Base-by-base conservation (phyloP, 1,284 basidiomycete species). In the Trichosporon sp. region DNA sequence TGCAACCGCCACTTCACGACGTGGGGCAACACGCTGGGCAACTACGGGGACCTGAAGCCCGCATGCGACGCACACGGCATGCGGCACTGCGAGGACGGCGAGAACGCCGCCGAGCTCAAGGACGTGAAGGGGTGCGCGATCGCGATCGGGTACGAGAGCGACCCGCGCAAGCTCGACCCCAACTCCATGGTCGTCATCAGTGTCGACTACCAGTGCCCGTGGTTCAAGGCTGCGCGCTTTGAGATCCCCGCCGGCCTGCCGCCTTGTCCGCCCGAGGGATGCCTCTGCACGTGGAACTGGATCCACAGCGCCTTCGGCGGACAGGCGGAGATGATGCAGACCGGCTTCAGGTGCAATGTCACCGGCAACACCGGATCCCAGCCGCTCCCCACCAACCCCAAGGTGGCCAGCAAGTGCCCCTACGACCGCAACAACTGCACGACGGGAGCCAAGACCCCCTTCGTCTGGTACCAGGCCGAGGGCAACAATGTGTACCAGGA, bases 241-340 rank as follows among this genome's bases (percentile, higher is more conserved):
- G n/a, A 38, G n/a, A 40, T 65, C 14, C 64, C 48, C 37, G 56
- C 56, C 14, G 54, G 19, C 7, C 16, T 92, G 87, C 91, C 91
- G 0, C 84, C 88, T 19, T 92, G 91, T 78, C 89, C 90, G 0
- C 78, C 87, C 1, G 88, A 86, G 12, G 88, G 87, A 40, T 92
- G 91, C 78, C 87, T 85, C n/a, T 91, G 91, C 79, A 87, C 89
- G 2, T 92, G 88, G 85, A 69, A 69, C 68, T 69, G 68, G 68
- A 40, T 66, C 51, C 68, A 69, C 51, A n/a, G 6, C 6, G 21
- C 59, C 8, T 37, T 35, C 32, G 61, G 61, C 61, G 61, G 61
- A 6, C 32, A 35, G 31, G 31, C 16, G 7, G 48, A 70, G 54
- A 70, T 70, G 69, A 66, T 66, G 54, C 38, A 26, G 2, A 21